A percentile compares a stretch with the other conserved stretches of the same genome.
Evolutionary conservation across 306 rosid genomes (phyloP).

Genomic region (Bauhinia variegata): DNA sequence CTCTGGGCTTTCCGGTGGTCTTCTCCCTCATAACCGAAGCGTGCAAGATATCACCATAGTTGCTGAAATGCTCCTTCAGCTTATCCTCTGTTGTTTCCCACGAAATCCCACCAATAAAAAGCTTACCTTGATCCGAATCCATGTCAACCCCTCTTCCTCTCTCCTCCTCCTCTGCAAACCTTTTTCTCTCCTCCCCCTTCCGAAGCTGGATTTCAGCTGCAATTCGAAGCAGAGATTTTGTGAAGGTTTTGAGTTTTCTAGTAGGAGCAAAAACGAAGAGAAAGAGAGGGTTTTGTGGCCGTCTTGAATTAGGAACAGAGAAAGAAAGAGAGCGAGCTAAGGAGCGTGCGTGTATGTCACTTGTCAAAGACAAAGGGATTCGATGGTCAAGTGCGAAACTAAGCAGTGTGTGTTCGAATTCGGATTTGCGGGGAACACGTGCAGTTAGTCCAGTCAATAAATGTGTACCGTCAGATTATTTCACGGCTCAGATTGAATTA

Average conservation of each 20-base stretch:
- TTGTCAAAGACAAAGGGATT: background rate
- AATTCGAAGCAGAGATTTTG: background rate
- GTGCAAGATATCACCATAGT: conserved; percentile 81
- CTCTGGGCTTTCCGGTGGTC: conserved; percentile 80
- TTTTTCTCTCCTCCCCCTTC: background rate
- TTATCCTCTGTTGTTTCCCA: conserved; percentile 95
- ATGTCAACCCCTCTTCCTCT: conserved; percentile 28
- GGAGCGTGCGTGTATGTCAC: background rate
- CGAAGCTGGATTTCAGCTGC: background rate
- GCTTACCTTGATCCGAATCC: conserved; percentile 99
- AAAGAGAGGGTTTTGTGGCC: conserved; percentile 48
- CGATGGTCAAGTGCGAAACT: conserved; percentile 17
- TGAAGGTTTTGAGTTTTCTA: background rate
- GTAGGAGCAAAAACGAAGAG: background rate
- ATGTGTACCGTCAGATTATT: too few species aligned
- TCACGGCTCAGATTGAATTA: too few species aligned
- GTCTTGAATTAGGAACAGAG: conserved; percentile 36
- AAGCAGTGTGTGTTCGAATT: too few species aligned
- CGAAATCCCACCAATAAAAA: conserved; percentile 93
- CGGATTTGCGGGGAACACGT: too few species aligned
- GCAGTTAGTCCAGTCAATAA: too few species aligned
- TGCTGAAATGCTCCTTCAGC: conserved; percentile 77
- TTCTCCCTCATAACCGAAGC: conserved; percentile 90
- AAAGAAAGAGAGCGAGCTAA: conserved; percentile 11
- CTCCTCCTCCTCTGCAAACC: background rate